These are phyloP conservation scores for Curvularia sp. DNA, from an alignment of 2,329 filamentous ascomycete genomes.

Conservation along the genomic window DNA sequence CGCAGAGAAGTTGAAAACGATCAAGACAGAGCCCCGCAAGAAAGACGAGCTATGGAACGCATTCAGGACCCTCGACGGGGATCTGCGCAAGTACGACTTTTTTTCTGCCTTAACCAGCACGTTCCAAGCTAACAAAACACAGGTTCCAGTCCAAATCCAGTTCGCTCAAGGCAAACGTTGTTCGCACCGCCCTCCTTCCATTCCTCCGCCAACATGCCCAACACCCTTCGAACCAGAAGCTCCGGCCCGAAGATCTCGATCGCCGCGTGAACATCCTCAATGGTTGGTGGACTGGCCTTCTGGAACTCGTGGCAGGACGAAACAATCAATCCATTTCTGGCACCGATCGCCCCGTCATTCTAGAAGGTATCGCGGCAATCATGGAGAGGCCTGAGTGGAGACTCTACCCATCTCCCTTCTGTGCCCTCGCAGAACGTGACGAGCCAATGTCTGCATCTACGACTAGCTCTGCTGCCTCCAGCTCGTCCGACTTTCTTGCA, in stretches of 20 bases:
- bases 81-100: slow-evolving; percentile 66
- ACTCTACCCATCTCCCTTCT: slow-evolving; percentile 71
- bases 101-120: neutral
- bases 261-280: slow-evolving; percentile 79
- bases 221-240: slow-evolving; percentile 68
- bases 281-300: slow-evolving; percentile 85
- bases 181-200: slow-evolving; percentile 74
- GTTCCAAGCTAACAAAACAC: slow-evolving; percentile 15
- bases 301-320: slow-evolving; percentile 81
- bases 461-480: slow-evolving; percentile 63
- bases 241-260: slow-evolving; percentile 84
- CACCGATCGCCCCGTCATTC: slow-evolving; percentile 79
- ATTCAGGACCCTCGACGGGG: slow-evolving; percentile 72
- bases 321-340: slow-evolving; percentile 79
- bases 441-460: slow-evolving; percentile 54
- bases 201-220: slow-evolving; percentile 75
- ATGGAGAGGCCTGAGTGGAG: slow-evolving; percentile 93
- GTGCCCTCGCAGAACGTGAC: slow-evolving; percentile 65
- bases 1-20: slow-evolving; percentile 50
- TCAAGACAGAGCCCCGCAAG: slow-evolving; percentile 57
- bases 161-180: slow-evolving; percentile 75
- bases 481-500: slow-evolving; percentile 70
- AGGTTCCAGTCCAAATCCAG: slow-evolving; percentile 77
- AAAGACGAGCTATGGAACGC: slow-evolving; percentile 74
- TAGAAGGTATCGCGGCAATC: slow-evolving; percentile 79